Percentiles rank a stretch among this genome's conserved stretches.
phyloP scores from a whole-genome alignment of 108 stramenopile species.

The Nitzschia sp. region DNA sequence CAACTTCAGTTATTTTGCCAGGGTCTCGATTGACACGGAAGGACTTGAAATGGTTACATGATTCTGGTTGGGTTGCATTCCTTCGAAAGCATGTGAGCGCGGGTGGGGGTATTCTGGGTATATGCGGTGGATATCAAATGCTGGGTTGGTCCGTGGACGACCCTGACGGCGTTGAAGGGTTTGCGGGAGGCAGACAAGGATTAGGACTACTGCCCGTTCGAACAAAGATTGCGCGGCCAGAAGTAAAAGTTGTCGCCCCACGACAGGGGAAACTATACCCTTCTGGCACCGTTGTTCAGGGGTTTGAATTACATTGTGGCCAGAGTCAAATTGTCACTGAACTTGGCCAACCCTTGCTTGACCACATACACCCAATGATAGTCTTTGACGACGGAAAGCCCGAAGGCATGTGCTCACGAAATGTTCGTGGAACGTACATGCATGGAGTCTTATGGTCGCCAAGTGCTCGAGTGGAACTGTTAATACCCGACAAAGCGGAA shows the following conservation, averaged over 20 bases:
- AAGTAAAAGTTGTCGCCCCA: constrained; percentile 34
- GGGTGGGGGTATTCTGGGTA: constrained; percentile 37
- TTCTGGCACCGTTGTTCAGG: constrained; percentile 24
- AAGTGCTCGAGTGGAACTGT: constrained; percentile 31
- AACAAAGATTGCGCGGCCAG: constrained; percentile 27
- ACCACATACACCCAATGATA: constrained; percentile 22
- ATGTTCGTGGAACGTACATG: constrained; percentile 42
- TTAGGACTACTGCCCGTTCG: constrained; percentile 32
- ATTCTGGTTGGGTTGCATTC: constrained; percentile 44
- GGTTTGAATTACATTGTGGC: constrained; percentile 48
- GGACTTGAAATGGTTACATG: constrained; percentile 44
- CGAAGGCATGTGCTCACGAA: constrained; percentile 32
- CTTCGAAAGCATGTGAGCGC: constrained; percentile 24
- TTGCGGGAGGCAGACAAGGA: constrained; percentile 6
- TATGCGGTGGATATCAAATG: constrained; percentile 48
- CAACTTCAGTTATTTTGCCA: constrained; percentile 33
- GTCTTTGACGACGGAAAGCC: constrained; percentile 33
- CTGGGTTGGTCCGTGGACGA: constrained; percentile 33
- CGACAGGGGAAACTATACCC: constrained; percentile 25
- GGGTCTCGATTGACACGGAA: constrained; percentile 36
- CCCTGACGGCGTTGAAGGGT: constrained; percentile 26
- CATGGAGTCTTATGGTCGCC: constrained; percentile 37
- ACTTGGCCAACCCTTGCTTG: background rate
- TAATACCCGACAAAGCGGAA: constrained; percentile 16
- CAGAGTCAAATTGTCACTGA: constrained; percentile 12